These are phyloP conservation scores for Orychophragmus violaceus DNA, from an alignment of 345 rosid genomes.

Conservation along the genomic window DNA sequence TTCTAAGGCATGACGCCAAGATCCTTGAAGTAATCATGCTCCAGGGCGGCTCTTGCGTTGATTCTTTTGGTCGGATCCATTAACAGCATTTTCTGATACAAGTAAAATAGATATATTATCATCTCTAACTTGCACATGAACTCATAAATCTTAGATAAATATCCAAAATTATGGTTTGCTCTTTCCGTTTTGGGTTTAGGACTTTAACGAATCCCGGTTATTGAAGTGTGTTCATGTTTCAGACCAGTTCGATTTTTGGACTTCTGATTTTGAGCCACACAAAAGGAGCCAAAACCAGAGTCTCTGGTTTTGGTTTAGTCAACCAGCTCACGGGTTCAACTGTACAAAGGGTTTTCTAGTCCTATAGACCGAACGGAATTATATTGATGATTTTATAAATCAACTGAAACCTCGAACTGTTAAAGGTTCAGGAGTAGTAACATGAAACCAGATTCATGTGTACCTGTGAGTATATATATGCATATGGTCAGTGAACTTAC, in stretches of 20 bases:
- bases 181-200: neutral
- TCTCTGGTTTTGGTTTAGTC: neutral
- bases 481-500: conserved; percentile 46
- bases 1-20: conserved; percentile 46
- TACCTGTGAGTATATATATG: too few species aligned
- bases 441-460: too few species aligned
- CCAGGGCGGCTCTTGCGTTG: conserved; percentile 79
- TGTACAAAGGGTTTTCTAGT: neutral
- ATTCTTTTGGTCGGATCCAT: conserved; percentile 88
- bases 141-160: neutral
- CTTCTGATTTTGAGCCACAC: neutral
- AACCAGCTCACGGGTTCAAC: neutral
- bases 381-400: too few species aligned
- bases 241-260: neutral
- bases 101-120: neutral
- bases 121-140: neutral
- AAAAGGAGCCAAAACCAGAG: neutral
- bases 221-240: neutral
- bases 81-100: conserved; percentile 81
- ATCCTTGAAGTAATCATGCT: conserved; percentile 97
- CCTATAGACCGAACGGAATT: neutral
- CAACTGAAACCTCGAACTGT: too few species aligned
- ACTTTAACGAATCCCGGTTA: neutral
- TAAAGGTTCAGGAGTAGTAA: neutral
- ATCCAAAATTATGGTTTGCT: neutral